phyloP scores from a whole-genome alignment of 371 early-diverging fungal species.

The Actinomortierella wolfii region DNA sequence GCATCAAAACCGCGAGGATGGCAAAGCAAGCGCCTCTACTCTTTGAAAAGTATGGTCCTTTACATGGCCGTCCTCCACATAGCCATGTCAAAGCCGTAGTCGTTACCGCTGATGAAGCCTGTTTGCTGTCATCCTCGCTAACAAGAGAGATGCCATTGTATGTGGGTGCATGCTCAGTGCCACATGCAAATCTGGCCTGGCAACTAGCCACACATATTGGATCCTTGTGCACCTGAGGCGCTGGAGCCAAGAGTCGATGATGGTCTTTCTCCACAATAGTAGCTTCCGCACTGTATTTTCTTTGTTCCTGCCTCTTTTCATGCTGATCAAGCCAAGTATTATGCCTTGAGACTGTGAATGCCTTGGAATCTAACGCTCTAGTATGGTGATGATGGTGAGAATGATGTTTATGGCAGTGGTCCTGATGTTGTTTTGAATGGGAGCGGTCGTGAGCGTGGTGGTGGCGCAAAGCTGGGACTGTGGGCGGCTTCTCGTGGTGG shows the following conservation, averaged over 20 bases:
- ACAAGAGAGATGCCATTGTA: too few relatives aligned
- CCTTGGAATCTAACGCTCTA: neutral
- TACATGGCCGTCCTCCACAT: too few relatives aligned
- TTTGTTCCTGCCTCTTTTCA: neutral
- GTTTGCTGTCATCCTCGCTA: too few relatives aligned
- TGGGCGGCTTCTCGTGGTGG: too few relatives aligned
- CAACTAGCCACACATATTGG: constrained; percentile 1
- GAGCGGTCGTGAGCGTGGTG: too few relatives aligned
- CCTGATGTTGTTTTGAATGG: neutral
- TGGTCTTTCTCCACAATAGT: neutral
- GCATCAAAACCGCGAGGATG: too few relatives aligned
- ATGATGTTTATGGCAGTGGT: neutral
- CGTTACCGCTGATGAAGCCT: too few relatives aligned
- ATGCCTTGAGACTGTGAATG: neutral
- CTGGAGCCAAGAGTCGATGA: neutral
- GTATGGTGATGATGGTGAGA: neutral
- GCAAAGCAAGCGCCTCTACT: too few relatives aligned
- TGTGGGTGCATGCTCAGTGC: constrained; percentile 8
- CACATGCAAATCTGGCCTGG: constrained; percentile 6
- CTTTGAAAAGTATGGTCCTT: too few relatives aligned
- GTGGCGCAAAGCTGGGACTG: too few relatives aligned
- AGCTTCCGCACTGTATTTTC: neutral
- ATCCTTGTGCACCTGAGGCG: neutral
- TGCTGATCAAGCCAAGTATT: neutral
- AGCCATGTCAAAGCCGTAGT: too few relatives aligned